A percentile compares a stretch with the other conserved stretches of the same genome.
phyloP scores from a whole-genome alignment of 441 rosid genomes.

The Isatis lusitanica region DNA sequence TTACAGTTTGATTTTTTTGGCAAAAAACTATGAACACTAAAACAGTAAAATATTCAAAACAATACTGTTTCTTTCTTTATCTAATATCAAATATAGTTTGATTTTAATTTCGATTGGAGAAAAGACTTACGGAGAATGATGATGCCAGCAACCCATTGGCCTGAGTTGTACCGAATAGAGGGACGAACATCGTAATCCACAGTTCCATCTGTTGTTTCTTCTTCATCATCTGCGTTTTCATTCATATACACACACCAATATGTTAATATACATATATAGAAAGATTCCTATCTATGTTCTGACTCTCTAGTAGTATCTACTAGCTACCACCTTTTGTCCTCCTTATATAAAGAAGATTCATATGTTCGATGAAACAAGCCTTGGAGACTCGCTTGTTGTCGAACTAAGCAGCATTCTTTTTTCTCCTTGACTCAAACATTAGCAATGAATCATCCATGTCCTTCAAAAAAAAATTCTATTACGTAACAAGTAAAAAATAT shows the following conservation, averaged over 20 bases:
- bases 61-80: not conserved
- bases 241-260: not conserved
- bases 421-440: no score
- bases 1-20: no score
- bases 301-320: not conserved
- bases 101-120: not conserved
- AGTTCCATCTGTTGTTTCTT: conserved; percentile 70
- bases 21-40: not conserved
- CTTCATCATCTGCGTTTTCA: conserved; percentile 37
- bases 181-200: conserved; percentile 70
- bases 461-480: no score
- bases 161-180: conserved; percentile 62
- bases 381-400: no score
- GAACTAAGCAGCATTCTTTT: no score
- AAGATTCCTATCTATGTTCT: not conserved
- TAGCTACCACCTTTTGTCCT: conserved; percentile 7
- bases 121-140: conserved; percentile 66
- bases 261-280: not conserved
- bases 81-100: not conserved
- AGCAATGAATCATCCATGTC: no score
- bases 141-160: conserved; percentile 78
- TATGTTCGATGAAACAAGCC: not conserved
- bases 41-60: not conserved
- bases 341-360: not conserved
- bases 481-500: no score